Percentiles rank a stretch among this genome's conserved stretches.
Conservation (phyloP, 495 filamentous ascomycete species). For the Aspergillus diversus region DNA sequence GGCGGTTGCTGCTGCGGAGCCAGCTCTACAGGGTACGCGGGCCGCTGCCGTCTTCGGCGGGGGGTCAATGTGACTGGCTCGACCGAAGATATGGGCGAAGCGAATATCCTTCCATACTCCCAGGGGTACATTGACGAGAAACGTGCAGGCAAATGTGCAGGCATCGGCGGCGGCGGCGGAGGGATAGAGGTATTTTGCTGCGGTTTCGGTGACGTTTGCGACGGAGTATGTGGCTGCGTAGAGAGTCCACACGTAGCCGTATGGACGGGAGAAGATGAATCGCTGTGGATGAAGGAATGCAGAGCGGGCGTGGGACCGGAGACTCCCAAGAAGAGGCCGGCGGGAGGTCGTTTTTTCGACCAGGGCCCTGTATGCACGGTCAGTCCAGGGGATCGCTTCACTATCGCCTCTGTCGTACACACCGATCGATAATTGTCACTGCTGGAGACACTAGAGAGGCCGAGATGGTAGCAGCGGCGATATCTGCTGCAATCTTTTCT, state of each 20-base stretch:
- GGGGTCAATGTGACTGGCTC: conserved; percentile 35
- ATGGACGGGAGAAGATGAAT: conserved; percentile 74
- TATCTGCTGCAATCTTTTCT: conserved; percentile 19
- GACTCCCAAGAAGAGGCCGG: conserved; percentile 63
- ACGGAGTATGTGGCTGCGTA: conserved; percentile 89
- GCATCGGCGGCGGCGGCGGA: conserved; percentile 49
- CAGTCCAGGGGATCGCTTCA: conserved; percentile 7
- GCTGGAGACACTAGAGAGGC: conserved; percentile 43
- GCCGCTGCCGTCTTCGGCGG: conserved; percentile 28
- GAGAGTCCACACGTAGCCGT: conserved; percentile 76
- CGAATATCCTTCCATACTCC: conserved; percentile 53
- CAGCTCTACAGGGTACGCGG: conserved; percentile 34
- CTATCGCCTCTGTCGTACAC: neutral
- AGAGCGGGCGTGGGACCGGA: conserved; percentile 61
- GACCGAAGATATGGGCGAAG: conserved; percentile 49
- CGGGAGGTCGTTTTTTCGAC: conserved; percentile 89
- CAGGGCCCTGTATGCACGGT: conserved; percentile 44
- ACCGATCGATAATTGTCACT: conserved; percentile 49
- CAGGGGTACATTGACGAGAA: conserved; percentile 45
- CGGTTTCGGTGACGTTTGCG: conserved; percentile 69
- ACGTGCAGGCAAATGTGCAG: conserved; percentile 41
- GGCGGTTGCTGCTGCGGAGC: conserved; percentile 34
- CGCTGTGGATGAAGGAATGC: conserved; percentile 68
- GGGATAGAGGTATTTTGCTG: conserved; percentile 41
- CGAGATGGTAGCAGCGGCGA: conserved; percentile 42